Conservation (phyloP, 345 rosid genomes). For the Syzygium aromaticum region DNA sequence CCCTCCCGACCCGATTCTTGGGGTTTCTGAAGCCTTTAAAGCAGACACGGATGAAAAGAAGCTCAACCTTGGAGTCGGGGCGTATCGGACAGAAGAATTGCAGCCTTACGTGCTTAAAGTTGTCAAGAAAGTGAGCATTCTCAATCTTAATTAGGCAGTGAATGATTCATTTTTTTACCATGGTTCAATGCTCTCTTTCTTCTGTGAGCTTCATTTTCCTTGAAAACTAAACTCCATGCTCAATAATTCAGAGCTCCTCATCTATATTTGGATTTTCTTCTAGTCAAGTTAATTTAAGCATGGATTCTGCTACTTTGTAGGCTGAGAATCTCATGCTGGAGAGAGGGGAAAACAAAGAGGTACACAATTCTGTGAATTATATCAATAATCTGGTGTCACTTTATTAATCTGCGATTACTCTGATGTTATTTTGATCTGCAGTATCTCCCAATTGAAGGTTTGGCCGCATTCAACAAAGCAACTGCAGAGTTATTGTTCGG, state of each 20-base stretch:
- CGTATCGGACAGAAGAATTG: conserved; percentile 88
- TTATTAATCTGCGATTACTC: neutral
- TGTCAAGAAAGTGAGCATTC: conserved; percentile 68
- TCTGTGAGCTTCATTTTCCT: neutral
- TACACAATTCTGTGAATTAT: conserved; percentile 11
- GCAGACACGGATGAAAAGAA: conserved; percentile 72
- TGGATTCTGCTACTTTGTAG: conserved; percentile 20
- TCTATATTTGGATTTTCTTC: neutral
- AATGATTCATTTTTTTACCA: neutral
- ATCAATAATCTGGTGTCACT: neutral
- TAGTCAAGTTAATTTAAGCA: neutral
- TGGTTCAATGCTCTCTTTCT: neutral
- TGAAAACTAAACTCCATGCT: neutral
- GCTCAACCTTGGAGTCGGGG: conserved; percentile 99
- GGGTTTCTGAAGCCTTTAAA: conserved; percentile 90
- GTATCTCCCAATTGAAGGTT: conserved; percentile 99
- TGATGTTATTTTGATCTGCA: conserved; percentile 22
- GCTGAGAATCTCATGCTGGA: conserved; percentile 88
- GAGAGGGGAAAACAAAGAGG: conserved; percentile 96
- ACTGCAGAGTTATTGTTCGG: conserved; percentile 91
- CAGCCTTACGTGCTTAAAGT: conserved; percentile 94
- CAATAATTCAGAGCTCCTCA: neutral
- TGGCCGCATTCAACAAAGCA: conserved; percentile 84
- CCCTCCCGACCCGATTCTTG: conserved; percentile 98
- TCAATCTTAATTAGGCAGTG: neutral